Base-by-base conservation (phyloP, 768 basidiomycete genomes). In the Suillus plorans region DNA sequence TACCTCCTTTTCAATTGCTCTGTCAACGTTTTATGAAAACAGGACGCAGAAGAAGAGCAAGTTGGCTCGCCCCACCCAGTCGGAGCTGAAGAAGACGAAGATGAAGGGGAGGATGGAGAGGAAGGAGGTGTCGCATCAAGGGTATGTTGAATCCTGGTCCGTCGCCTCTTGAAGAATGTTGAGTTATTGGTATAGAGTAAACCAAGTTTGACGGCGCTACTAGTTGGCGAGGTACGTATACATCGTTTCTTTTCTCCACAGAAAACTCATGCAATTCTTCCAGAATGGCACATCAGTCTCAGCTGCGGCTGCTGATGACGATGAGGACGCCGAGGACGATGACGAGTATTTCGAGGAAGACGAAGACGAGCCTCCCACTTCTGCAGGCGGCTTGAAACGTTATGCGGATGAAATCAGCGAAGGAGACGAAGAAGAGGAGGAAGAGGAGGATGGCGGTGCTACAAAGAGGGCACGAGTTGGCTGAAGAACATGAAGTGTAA, bases 381-480 rank as follows among this genome's bases (percentile, higher is more conserved):
- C 58, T 20, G 39, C 58, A 31, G 58, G 62, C 3, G 71, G 76
- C 60, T 67, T 69, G 36, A 76, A 76, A 62, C 74, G 74, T 31
- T 50, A 66, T 2, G 74, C 12, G 14, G 71, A 71, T 20, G 74
- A 73, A 9, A 68, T 75, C 41, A 22, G 37, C 7, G 70, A 67
- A 13, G 67, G 28, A 4, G 64, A 66, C 28, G 58, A 31, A 5
- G 18, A 28, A 12, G 62, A 53, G 12, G 74, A 69, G 0, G 73
- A 66, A 2, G 73, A 66, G 2, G 66, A 65, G 0, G 69, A 52
- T 3, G 69, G 59, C 25, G 47, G 22, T 13, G 64, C 39, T 13
- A 5, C 65, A 9, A 76, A 76, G 63, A 76, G 76, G 60, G 68
- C 61, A 14, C 77, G 56, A 62, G 76, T 76, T n/a, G 34, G 34